These are phyloP conservation scores for Melaleuca quinquenervia DNA, from an alignment of 345 rosid species.

Conservation along the genomic window DNA sequence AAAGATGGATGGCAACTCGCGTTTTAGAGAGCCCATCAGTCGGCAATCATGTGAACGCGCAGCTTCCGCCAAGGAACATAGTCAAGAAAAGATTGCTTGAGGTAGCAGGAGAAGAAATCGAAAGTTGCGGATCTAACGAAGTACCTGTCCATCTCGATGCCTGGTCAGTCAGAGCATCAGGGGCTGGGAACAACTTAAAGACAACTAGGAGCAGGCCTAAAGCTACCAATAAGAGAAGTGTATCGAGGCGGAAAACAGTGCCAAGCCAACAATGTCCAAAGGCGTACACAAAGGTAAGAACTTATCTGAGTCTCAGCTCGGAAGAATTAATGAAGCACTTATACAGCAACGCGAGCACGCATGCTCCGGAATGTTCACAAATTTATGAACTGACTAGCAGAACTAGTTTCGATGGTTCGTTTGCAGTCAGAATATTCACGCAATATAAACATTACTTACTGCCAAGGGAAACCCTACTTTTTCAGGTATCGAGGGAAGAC, in stretches of 20 bases:
- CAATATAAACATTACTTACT: background rate
- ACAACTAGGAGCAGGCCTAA: constrained; percentile 19
- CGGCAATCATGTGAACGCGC: background rate
- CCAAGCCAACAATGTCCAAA: constrained; percentile 36
- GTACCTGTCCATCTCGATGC: constrained; percentile 41
- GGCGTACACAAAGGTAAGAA: constrained; percentile 31
- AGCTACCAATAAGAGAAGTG: constrained; percentile 12
- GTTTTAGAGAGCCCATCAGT: constrained; percentile 29
- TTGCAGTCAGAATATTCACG: background rate
- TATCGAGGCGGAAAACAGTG: constrained; percentile 39
- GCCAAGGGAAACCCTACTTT: background rate
- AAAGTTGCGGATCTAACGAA: constrained; percentile 86
- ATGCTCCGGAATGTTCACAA: background rate
- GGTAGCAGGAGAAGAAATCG: constrained; percentile 51
- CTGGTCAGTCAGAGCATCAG: constrained; percentile 11
- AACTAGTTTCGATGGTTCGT: background rate
- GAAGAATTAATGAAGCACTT: background rate
- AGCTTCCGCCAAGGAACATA: background rate
- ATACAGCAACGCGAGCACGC: background rate
- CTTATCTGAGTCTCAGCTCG: background rate
- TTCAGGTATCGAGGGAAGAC: constrained; percentile 30
- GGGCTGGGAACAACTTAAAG: constrained; percentile 6
- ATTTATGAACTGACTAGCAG: background rate
- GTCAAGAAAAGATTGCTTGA: constrained; percentile 17
- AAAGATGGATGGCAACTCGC: constrained; percentile 89